Base-by-base conservation (phyloP, 176 grass and related monocot genomes). In the Microstegium vimineum region DNA sequence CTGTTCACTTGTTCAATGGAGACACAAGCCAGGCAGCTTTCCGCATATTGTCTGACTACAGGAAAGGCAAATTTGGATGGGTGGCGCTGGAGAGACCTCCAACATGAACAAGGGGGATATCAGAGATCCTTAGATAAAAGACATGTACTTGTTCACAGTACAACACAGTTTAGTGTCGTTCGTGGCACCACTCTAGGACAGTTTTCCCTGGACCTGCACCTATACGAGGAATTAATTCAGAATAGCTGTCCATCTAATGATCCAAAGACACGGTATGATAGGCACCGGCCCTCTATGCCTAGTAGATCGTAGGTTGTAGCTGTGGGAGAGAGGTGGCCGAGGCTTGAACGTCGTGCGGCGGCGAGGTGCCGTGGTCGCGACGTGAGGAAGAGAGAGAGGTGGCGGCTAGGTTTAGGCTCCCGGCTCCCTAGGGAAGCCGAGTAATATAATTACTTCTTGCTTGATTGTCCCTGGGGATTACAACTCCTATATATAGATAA, bases 11-110 rank as follows among this genome's bases (percentile, higher is more conserved):
- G 66, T 96, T 96, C 82, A 93, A 84, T 81, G 97, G 91, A 89
- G 97, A 99, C 74, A 62, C 83, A 57, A 95, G 43, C 33, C 97
- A 99, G 59, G 93, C 93, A 56, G 85, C 87, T 67, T 95, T 95
- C 72, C 93, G 89, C 26, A 90, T 99, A 27, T 89, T 99, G 69
- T 90, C 81, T 22, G 96, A 95, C 79, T 95, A 92, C 31, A 88
- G 96, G 72, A 95, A 95, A 90, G 96, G 96, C 15, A 99, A 88
- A 80, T 93, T 99, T 83, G 91, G 93, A 25, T 95, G 96, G 87
- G 80, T 90, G 62, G 93, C 89, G 20, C 81, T 99, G 26, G 96
- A 99, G 77, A 94, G 93, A 77, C 96, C 92, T 82, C 90, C 96
- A 67, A 88, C 76, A 86, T 98, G 78, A 94, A 60, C 33, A 52